Evolutionary conservation across 306 rosid genomes (phyloP).

Genomic region (Cucurbita moschata): DNA sequence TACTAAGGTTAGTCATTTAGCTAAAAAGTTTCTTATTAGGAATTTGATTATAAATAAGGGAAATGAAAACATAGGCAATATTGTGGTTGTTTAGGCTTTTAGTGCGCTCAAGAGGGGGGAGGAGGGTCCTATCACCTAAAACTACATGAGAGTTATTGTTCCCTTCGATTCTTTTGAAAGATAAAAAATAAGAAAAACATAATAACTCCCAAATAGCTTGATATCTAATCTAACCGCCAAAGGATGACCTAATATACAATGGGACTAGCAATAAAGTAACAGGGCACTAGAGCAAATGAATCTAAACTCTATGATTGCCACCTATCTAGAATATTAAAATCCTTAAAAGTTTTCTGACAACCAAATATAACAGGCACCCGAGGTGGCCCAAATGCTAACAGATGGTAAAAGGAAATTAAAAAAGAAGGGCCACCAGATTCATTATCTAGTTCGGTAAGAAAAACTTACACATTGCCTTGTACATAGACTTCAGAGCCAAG

Average conservation of each 20-base stretch:
- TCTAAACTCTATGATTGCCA: neutral
- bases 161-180: neutral
- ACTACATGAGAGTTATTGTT: neutral
- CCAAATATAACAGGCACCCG: neutral
- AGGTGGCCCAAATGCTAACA: neutral
- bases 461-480: slow-evolving; percentile 90
- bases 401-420: neutral
- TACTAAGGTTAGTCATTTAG: too few relatives aligned
- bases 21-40: too few relatives aligned
- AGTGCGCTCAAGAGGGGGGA: neutral
- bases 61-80: neutral
- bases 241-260: neutral
- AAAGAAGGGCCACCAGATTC: neutral
- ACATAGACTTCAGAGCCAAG: slow-evolving; percentile 85
- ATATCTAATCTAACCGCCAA: neutral
- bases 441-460: neutral
- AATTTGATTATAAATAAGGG: too few relatives aligned
- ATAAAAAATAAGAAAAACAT: neutral
- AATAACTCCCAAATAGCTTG: neutral
- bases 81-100: neutral
- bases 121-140: neutral
- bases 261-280: neutral
- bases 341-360: neutral
- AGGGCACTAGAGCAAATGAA: neutral
- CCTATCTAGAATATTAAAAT: neutral